A percentile compares a stretch with the other conserved stretches of the same genome.
phyloP scores from a whole-genome alignment of 352 stramenopile genomes.

The Peronospora belbahrii region DNA sequence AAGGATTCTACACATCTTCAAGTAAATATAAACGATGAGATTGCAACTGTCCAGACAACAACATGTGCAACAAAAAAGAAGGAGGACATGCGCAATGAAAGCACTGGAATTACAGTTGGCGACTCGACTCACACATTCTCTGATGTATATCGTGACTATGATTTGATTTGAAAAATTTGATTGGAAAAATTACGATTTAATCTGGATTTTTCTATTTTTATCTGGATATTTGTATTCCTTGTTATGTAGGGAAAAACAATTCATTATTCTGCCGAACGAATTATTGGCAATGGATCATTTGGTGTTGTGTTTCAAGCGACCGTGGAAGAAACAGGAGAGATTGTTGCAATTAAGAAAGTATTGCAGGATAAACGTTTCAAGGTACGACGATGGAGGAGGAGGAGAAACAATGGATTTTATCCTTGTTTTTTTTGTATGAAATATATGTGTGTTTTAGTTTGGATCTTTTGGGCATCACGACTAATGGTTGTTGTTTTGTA shows the following conservation, averaged over 20 bases:
- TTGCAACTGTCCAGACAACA: slow-evolving; percentile 34
- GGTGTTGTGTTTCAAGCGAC: slow-evolving; percentile 98
- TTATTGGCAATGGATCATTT: slow-evolving; percentile 99
- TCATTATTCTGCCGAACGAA: slow-evolving; percentile 95
- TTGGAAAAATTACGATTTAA: not conserved
- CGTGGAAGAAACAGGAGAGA: slow-evolving; percentile 94
- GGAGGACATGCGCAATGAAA: slow-evolving; percentile 79
- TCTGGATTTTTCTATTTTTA: slow-evolving; percentile 7
- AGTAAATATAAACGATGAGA: slow-evolving; percentile 27
- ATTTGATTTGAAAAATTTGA: not conserved
- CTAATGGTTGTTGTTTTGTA: not conserved
- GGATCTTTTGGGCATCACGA: too few relatives aligned
- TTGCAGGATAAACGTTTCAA: slow-evolving; percentile 99
- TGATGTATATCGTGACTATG: slow-evolving; percentile 62
- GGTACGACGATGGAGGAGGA: too few relatives aligned
- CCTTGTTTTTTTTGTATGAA: too few relatives aligned
- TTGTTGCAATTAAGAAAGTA: slow-evolving; percentile 99
- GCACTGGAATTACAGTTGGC: slow-evolving; percentile 73
- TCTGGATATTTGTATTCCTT: too few relatives aligned
- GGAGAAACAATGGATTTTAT: too few relatives aligned
- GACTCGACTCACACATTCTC: slow-evolving; percentile 76
- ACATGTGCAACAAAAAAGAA: slow-evolving; percentile 51
- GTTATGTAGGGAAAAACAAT: slow-evolving; percentile 87
- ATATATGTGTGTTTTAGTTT: too few relatives aligned
- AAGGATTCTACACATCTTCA: slow-evolving; percentile 13